Conservation (phyloP, 768 basidiomycete species). For the Leccinum fibrillosum region DNA sequence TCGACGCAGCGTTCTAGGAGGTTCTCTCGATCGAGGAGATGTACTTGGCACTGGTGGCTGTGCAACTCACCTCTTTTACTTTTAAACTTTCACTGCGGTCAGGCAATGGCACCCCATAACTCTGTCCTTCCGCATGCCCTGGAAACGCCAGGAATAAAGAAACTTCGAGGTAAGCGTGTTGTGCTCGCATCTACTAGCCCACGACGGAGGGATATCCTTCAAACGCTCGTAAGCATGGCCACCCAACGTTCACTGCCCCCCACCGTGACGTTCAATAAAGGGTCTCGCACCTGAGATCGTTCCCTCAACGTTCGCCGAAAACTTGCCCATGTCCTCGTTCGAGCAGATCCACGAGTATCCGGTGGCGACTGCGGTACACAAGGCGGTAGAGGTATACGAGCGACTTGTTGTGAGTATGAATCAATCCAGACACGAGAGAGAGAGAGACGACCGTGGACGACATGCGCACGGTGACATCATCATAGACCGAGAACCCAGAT, state of each 20-base stretch:
- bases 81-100: no score
- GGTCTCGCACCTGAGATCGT: constrained; percentile 68
- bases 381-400: constrained; percentile 86
- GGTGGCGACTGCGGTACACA: constrained; percentile 70
- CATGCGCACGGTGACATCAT: not conserved
- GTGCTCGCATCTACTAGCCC: constrained; percentile 87
- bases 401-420: constrained; percentile 57
- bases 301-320: constrained; percentile 78
- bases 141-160: constrained; percentile 55
- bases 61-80: no score
- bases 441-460: not conserved
- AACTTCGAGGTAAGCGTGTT: constrained; percentile 72
- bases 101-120: constrained; percentile 33
- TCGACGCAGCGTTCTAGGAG: no score
- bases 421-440: not conserved
- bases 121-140: constrained; percentile 63
- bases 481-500: constrained; percentile 51
- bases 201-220: constrained; percentile 79
- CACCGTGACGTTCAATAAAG: constrained; percentile 25
- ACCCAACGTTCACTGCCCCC: not conserved
- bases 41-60: no score
- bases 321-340: constrained; percentile 65
- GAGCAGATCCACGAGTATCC: constrained; percentile 72
- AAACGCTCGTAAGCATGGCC: constrained; percentile 55
- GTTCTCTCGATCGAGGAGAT: no score